A percentile compares a stretch with the other conserved stretches of the same genome.
phyloP scores from a whole-genome alignment of 75 land plant species.

The Azolla pinnata region DNA sequence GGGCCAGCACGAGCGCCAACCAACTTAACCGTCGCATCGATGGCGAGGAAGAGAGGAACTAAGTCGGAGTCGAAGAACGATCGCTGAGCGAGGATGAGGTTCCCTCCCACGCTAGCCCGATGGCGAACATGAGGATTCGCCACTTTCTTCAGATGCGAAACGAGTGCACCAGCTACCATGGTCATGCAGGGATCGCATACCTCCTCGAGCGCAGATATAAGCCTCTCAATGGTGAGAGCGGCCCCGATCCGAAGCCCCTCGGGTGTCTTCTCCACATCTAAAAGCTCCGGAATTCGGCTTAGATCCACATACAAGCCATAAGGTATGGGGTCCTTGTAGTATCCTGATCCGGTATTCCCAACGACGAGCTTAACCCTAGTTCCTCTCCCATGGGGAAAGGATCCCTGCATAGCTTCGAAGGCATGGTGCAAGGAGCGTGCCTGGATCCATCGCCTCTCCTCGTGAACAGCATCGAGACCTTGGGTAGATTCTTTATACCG shows the following conservation, averaged over 20 bases:
- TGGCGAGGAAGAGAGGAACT: constrained; percentile 65
- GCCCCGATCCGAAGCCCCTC: constrained; percentile 55
- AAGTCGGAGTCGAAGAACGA: constrained; percentile 66
- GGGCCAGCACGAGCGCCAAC: background rate
- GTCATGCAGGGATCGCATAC: constrained; percentile 6
- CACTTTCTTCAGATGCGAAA: constrained; percentile 55
- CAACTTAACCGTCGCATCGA: constrained; percentile 38
- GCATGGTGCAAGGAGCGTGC: constrained; percentile 33
- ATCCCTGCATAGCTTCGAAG: constrained; percentile 13
- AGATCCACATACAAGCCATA: constrained; percentile 65
- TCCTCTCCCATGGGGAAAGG: constrained; percentile 3
- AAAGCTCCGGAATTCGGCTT: constrained; percentile 51
- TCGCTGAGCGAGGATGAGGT: constrained; percentile 75
- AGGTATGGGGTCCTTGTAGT: constrained; percentile 48
- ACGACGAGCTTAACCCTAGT: constrained; percentile 42
- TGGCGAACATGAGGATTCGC: constrained; percentile 63
- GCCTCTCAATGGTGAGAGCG: constrained; percentile 51
- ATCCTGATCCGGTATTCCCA: constrained; percentile 72
- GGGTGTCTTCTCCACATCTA: constrained; percentile 22
- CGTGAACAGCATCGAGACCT: too few species aligned
- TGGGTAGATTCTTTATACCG: too few species aligned
- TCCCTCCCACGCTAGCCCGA: constrained; percentile 82
- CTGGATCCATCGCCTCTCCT: constrained; percentile 30
- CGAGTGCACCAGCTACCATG: constrained; percentile 28
- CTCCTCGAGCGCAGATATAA: constrained; percentile 34